Conservation (phyloP, 2,329 filamentous ascomycete species). For the Escovopsis weberi region DNA sequence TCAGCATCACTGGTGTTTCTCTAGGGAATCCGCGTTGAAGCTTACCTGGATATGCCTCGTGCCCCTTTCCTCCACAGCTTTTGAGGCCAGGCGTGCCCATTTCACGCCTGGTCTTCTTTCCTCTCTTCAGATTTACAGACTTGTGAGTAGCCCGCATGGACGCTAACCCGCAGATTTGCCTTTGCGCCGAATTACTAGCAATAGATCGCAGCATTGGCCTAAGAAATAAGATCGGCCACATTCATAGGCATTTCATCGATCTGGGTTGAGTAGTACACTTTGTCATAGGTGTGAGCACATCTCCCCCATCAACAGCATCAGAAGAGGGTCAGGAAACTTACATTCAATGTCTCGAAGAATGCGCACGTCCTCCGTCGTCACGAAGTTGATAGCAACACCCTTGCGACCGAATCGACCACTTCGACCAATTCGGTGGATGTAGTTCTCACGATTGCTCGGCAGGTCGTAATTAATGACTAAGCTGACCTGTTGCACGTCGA, state of each 20-base stretch:
- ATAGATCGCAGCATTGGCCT: constrained; percentile 9
- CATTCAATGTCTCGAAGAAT: constrained; percentile 94
- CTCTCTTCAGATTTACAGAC: neutral
- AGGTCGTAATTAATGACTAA: constrained; percentile 99
- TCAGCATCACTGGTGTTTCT: neutral
- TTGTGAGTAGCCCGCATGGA: too few species aligned
- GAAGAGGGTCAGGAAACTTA: constrained; percentile 29
- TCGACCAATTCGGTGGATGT: constrained; percentile 95
- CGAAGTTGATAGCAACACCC: constrained; percentile 99
- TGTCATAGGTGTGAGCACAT: neutral
- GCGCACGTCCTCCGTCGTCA: constrained; percentile 93
- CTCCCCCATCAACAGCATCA: neutral
- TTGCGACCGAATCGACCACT: constrained; percentile 93
- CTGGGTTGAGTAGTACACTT: constrained; percentile 89
- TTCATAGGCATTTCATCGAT: constrained; percentile 99
- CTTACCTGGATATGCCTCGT: constrained; percentile 5
- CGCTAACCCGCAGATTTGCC: neutral
- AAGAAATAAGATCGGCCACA: constrained; percentile 48
- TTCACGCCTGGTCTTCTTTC: constrained; percentile 1
- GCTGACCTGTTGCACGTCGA: constrained; percentile 96
- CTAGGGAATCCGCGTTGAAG: neutral
- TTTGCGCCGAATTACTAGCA: neutral
- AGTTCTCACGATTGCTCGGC: constrained; percentile 97
- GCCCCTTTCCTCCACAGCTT: constrained; percentile 9
- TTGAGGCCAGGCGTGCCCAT: constrained; percentile 2